Conservation (phyloP, 2,329 filamentous ascomycete genomes). For the Aspergillus fischeri region DNA sequence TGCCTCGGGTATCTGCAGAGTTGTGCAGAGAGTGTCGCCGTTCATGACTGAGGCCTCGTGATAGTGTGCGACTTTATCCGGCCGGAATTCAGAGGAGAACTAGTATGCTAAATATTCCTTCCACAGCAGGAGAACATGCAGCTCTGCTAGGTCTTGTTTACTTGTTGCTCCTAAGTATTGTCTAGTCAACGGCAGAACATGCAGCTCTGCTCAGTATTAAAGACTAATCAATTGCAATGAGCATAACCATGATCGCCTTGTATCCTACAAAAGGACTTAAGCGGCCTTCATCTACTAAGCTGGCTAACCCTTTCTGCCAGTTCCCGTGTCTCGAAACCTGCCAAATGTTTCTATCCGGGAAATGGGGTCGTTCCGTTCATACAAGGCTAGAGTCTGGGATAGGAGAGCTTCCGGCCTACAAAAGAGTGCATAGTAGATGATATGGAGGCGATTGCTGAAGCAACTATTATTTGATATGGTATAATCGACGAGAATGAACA, state of each 20-base stretch:
- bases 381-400: neutral
- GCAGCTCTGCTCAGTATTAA: no score
- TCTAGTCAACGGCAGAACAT: no score
- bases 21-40: neutral
- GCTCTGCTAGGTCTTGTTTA: no score
- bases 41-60: neutral
- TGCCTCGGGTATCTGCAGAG: neutral
- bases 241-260: no score
- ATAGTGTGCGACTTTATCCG: neutral
- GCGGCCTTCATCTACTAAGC: slow-evolving; percentile 63
- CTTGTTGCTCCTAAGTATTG: no score
- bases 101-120: neutral
- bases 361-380: neutral
- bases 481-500: neutral
- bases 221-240: no score
- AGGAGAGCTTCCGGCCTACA: neutral
- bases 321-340: slow-evolving; percentile 69
- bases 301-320: slow-evolving; percentile 71
- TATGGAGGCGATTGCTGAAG: no score
- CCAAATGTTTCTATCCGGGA: slow-evolving; percentile 40
- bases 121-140: neutral
- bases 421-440: neutral
- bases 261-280: slow-evolving; percentile 34
- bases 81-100: neutral
- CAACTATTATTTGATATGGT: neutral